These are phyloP conservation scores for Agrocybe chaxingu DNA, from an alignment of 768 basidiomycete species.

Conservation along the genomic window DNA sequence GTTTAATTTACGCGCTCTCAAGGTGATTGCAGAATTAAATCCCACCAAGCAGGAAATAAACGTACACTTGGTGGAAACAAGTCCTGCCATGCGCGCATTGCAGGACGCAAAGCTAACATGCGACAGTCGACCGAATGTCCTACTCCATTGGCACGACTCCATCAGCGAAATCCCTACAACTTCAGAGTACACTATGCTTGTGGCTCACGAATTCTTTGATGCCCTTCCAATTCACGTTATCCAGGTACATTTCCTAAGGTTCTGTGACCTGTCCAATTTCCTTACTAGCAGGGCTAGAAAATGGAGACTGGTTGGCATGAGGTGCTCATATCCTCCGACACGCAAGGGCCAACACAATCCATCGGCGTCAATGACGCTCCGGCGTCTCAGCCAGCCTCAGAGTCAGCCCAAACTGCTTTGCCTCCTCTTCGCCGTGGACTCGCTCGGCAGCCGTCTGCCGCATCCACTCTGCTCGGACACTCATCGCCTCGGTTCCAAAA, in stretches of 20 bases:
- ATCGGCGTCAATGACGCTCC: slow-evolving; percentile 10
- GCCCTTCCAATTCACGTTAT: slow-evolving; percentile 90
- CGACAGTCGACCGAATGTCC: slow-evolving; percentile 27
- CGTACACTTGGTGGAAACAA: slow-evolving; percentile 83
- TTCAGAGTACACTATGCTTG: slow-evolving; percentile 70
- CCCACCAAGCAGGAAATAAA: slow-evolving; percentile 32
- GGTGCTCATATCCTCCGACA: slow-evolving; percentile 61
- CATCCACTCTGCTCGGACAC: slow-evolving; percentile 53
- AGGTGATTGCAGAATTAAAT: slow-evolving; percentile 55
- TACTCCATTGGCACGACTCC: slow-evolving; percentile 68
- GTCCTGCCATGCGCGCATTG: slow-evolving; percentile 56
- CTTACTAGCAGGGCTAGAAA: slow-evolving; percentile 45
- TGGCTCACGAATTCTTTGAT: slow-evolving; percentile 98
- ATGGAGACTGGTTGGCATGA: slow-evolving; percentile 81
- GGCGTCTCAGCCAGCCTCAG: slow-evolving; percentile 5
- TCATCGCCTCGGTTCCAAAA: slow-evolving; percentile 69
- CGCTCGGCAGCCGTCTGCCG: slow-evolving; percentile 48
- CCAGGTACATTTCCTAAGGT: slow-evolving; percentile 48
- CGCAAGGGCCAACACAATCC: slow-evolving; percentile 17
- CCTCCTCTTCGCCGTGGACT: slow-evolving; percentile 56
- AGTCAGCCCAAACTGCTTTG: slow-evolving; percentile 1
- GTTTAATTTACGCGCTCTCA: too few relatives aligned
- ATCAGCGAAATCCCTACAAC: slow-evolving; percentile 62
- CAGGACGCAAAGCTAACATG: slow-evolving; percentile 54
- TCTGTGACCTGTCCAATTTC: neutral